These are phyloP conservation scores for Phialemoniopsis sp. DNA, from an alignment of 2,329 filamentous ascomycete species.

Conservation along the genomic window DNA sequence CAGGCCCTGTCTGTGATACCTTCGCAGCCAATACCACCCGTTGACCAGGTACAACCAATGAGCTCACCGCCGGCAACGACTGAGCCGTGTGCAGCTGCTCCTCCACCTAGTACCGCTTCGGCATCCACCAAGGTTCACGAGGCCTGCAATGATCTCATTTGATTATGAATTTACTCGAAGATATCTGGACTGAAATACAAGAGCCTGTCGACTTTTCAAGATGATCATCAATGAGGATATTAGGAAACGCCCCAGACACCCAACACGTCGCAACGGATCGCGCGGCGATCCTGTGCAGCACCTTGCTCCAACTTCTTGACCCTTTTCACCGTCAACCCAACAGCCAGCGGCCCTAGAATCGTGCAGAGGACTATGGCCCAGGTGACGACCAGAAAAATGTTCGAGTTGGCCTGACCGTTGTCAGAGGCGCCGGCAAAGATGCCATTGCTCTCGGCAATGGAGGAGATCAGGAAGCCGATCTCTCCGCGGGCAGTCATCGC, in stretches of 20 bases:
- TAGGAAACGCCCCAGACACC: conserved; percentile 8
- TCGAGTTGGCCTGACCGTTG: conserved; percentile 17
- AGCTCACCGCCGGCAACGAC: too few species aligned
- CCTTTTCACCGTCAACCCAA: conserved; percentile 40
- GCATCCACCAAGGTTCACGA: too few species aligned
- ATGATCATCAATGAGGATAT: not conserved
- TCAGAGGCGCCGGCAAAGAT: conserved; percentile 24
- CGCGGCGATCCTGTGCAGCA: not conserved
- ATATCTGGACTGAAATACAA: too few species aligned
- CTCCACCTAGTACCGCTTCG: too few species aligned
- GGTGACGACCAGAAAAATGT: conserved; percentile 47
- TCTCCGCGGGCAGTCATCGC: conserved; percentile 76
- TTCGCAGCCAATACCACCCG: too few species aligned
- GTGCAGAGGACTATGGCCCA: conserved; percentile 56
- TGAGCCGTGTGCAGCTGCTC: too few species aligned
- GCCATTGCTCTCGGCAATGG: conserved; percentile 54
- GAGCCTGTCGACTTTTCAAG: too few species aligned
- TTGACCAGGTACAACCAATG: too few species aligned
- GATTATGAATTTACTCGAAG: too few species aligned
- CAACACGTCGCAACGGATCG: conserved; percentile 1
- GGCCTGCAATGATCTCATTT: too few species aligned
- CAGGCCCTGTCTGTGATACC: too few species aligned
- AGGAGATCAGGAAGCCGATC: conserved; percentile 73
- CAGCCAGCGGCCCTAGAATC: conserved; percentile 41
- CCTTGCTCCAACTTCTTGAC: conserved; percentile 28